Conservation (phyloP, 2,329 filamentous ascomycete species). For the Aspergillus clavatus region DNA sequence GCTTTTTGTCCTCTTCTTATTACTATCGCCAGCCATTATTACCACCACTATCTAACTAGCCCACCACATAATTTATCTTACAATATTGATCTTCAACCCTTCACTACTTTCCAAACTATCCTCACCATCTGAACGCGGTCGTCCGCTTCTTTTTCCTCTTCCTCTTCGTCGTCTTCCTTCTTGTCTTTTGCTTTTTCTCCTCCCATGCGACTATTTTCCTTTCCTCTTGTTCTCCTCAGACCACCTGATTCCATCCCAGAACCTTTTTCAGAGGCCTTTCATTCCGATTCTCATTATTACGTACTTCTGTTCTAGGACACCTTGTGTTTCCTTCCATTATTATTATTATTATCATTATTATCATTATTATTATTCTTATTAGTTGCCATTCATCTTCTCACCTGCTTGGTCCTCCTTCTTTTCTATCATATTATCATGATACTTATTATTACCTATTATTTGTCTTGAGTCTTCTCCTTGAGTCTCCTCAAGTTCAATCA, state of each 20-base stretch:
- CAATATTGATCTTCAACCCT: no score
- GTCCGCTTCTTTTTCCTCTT: conserved; percentile 11
- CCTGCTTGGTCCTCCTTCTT: not conserved
- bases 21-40: no score
- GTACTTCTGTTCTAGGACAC: not conserved
- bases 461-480: no score
- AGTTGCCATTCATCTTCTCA: conserved; percentile 1
- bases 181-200: not conserved
- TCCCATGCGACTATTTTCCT: not conserved
- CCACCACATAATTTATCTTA: no score
- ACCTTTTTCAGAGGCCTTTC: not conserved
- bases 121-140: no score
- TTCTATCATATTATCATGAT: no score
- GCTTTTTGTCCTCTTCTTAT: conserved; percentile 25
- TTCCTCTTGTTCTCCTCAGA: conserved; percentile 5
- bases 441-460: no score
- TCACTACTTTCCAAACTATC: no score
- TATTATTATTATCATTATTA: not conserved
- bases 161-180: conserved; percentile 1
- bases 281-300: not conserved
- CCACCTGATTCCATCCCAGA: conserved; percentile 4
- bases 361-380: not conserved
- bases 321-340: not conserved
- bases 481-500: no score
- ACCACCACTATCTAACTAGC: no score